Evolutionary conservation across 768 basidiomycete genomes (phyloP).

Genomic region (Russula virescens): DNA sequence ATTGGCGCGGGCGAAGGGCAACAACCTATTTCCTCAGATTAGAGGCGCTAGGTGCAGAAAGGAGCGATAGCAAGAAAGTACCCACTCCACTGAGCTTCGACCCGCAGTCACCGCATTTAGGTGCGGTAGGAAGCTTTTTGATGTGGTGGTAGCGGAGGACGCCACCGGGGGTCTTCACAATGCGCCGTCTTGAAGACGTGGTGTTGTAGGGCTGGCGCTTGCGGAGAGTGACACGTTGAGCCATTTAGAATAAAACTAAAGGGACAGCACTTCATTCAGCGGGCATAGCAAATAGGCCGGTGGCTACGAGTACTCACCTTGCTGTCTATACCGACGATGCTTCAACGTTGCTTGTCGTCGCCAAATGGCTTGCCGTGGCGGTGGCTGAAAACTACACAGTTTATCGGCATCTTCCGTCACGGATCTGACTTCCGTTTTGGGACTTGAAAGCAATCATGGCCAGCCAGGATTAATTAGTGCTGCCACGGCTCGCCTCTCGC

Average conservation of each 20-base stretch:
- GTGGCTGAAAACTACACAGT: slow-evolving; percentile 21
- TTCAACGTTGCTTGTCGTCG: background rate
- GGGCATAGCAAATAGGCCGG: background rate
- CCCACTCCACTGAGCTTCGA: slow-evolving; percentile 89
- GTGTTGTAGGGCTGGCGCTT: slow-evolving; percentile 99
- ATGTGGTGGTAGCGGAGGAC: slow-evolving; percentile 97
- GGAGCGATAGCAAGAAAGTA: slow-evolving; percentile 17
- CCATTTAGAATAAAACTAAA: slow-evolving; percentile 48
- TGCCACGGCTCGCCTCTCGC: no score
- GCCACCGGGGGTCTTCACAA: slow-evolving; percentile 98
- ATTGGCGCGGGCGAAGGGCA: slow-evolving; percentile 92
- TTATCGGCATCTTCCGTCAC: background rate
- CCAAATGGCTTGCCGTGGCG: background rate
- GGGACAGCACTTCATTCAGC: background rate
- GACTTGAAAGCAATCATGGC: no score
- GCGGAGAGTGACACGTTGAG: slow-evolving; percentile 99
- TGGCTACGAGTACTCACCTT: slow-evolving; percentile 8
- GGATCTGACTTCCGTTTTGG: no score
- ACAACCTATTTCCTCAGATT: slow-evolving; percentile 54
- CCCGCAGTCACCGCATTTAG: slow-evolving; percentile 99
- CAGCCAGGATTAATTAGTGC: no score
- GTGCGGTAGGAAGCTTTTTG: slow-evolving; percentile 86
- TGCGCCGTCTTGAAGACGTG: slow-evolving; percentile 88
- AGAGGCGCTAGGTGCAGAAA: background rate
- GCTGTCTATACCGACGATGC: slow-evolving; percentile 1